Base-by-base conservation (phyloP, 805 yeast genomes). In the Cyberlindnera subsufficiens region DNA sequence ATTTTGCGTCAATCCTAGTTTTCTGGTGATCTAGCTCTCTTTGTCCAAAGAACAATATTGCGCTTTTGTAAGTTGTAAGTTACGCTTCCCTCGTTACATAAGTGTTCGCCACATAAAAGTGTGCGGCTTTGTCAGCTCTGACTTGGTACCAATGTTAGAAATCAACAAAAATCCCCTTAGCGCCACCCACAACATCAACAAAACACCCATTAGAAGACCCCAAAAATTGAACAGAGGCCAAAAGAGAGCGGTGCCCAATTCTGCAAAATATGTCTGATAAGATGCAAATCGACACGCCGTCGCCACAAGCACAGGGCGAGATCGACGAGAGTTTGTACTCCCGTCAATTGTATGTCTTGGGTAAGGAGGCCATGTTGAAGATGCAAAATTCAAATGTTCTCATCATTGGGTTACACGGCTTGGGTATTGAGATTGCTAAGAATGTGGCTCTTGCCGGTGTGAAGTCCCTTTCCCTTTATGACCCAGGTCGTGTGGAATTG, bases 361-460 rank as follows among this genome's bases (percentile, higher is more conserved):
- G 99, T 49, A 89, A 87, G 57, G 99, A 93, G 52, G 99, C 99
- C 40, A 93, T 93, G 99, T 71, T 90, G 55, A 86, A 88, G 64
- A 86, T 93, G 97, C 96, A 90, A 57, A 74, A 78, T 52, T 89
- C 98, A 20, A 88, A 86, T 55, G 96, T 93, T n/a, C 75, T 93
- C 39, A 74, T 93, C 38, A 78, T 90, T 49, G 99, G 99, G 4
- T 69, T 91, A 43, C 82, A 80, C 60, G 99, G 99, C 38, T 70
- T 93, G 38, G 99, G 99, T 58, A 76, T 87, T 35, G 99, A 93
- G 67, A 88, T 93, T 44, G 97, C 99, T 19, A 93, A 93, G 67
- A 93, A 93, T 65, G 88, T 93, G 43, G 95, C 96, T 0, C 72
- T 93, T 32, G 99, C 99, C 3, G 99, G 99, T 58, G 99, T 93